These are phyloP conservation scores for Ceratocystis destructans DNA, from an alignment of 2,329 filamentous ascomycete species.

Conservation along the genomic window DNA sequence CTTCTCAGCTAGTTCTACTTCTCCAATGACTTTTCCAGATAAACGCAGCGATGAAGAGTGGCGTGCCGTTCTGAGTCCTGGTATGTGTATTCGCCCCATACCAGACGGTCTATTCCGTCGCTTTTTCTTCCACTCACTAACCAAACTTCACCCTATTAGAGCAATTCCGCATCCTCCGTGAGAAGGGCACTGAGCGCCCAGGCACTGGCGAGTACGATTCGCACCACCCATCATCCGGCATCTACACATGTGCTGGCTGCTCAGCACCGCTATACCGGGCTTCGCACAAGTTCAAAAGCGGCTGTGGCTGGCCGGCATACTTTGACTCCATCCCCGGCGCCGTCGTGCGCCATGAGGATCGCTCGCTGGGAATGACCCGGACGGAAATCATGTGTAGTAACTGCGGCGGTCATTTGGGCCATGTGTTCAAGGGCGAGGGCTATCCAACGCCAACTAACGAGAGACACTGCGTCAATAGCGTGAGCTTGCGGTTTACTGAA, in stretches of 20 bases:
- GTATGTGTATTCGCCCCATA: slow-evolving; percentile 24
- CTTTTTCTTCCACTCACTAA: background rate
- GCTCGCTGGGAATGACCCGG: slow-evolving; percentile 63
- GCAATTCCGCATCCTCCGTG: slow-evolving; percentile 84
- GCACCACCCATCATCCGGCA: slow-evolving; percentile 60
- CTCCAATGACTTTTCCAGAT: slow-evolving; percentile 62
- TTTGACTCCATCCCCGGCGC: slow-evolving; percentile 90
- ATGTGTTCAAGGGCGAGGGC: slow-evolving; percentile 86
- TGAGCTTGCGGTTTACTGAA: slow-evolving; percentile 65
- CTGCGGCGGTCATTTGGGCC: slow-evolving; percentile 87
- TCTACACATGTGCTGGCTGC: slow-evolving; percentile 83
- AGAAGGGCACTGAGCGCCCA: slow-evolving; percentile 81
- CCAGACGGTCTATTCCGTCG: background rate
- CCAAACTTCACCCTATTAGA: slow-evolving; percentile 38
- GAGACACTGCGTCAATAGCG: slow-evolving; percentile 90
- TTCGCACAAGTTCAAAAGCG: slow-evolving; percentile 86
- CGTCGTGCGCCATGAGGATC: slow-evolving; percentile 68
- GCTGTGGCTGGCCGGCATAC: slow-evolving; percentile 96
- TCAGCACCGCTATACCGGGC: slow-evolving; percentile 81
- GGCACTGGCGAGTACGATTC: slow-evolving; percentile 76
- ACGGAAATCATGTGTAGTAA: slow-evolving; percentile 92
- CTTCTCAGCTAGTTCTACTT: slow-evolving; percentile 34
- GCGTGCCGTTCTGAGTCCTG: slow-evolving; percentile 62
- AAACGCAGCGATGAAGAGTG: slow-evolving; percentile 73
- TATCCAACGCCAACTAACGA: slow-evolving; percentile 81